Evolutionary conservation across 2,329 filamentous ascomycete genomes (phyloP), one percentile per base, ranked within the genome.

Genomic region (Hypoxylon sp.): DNA sequence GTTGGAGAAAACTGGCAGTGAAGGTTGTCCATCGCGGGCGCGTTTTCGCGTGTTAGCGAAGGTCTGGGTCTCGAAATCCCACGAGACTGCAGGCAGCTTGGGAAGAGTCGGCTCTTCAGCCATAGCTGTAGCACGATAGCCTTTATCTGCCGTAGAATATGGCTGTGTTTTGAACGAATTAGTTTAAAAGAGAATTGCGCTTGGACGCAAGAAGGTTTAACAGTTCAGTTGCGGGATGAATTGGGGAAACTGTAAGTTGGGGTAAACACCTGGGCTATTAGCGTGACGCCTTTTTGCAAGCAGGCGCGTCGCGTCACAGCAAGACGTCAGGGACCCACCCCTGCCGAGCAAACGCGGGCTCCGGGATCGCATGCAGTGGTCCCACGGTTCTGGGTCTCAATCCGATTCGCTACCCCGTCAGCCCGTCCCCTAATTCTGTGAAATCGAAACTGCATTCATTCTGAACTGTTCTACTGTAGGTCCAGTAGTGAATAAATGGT

Each of bases 1-100:
- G 74, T 88, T 88, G 74, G 83, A 82, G 68, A 85, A 79, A 37
- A 80, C 73, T 29, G 77, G 71, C n/a, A 74, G 76, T 16, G 74
- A 61, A 27, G 67, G 29, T 67, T 52, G 68, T 50, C 58, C 62
- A 39, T 71, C 71, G 67, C 78, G 76, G 32, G 75, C 74, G 64
- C 81, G 81, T 75, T 84, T 83, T 63, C 79, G 74, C n/a, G 76
- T 74, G 39, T 76, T 75, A 30, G 69, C 63, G 59, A 77, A 75
- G 34, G 69, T 71, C 54, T 77, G 73, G 19, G 71, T 74, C 30
- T 73, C 68, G 9, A 74, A 68, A 46, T 77, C 69, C 76, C 75
- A 77, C n/a, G 73, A 69, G 34, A 77, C 72, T 16, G 73, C 55
- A 14, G 77, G 77, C 6, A 80, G 68, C 23, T 56, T 73, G 8